phyloP scores from a whole-genome alignment of 1,284 basidiomycete genomes.

The Cryptococcus depauperatus region DNA sequence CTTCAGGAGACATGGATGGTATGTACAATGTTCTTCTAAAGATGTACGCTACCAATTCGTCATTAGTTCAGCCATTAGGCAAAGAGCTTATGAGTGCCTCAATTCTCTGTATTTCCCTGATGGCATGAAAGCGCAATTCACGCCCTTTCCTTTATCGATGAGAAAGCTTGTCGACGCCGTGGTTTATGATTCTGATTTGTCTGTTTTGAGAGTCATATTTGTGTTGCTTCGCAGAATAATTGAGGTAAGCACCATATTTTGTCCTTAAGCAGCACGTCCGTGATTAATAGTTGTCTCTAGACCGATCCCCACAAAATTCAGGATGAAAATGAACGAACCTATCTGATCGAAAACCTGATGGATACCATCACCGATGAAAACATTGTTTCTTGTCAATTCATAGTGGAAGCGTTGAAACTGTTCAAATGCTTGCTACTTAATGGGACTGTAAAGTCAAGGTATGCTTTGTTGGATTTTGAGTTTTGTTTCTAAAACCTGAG shows the following conservation, averaged over 20 bases:
- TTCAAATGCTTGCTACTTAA: too few relatives aligned
- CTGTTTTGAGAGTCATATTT: constrained; percentile 9
- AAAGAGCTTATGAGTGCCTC: constrained; percentile 26
- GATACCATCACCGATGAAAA: too few relatives aligned
- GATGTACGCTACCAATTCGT: not conserved
- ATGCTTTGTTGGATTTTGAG: too few relatives aligned
- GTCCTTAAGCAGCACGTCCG: too few relatives aligned
- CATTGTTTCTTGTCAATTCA: too few relatives aligned
- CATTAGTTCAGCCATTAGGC: constrained; percentile 24
- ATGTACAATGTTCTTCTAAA: constrained; percentile 4
- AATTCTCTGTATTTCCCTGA: constrained; percentile 11
- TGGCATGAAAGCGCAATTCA: constrained; percentile 1
- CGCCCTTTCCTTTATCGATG: constrained; percentile 24
- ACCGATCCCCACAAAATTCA: too few relatives aligned
- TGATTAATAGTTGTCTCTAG: too few relatives aligned
- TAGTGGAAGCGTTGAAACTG: too few relatives aligned
- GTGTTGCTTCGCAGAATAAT: not conserved
- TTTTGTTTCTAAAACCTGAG: too few relatives aligned
- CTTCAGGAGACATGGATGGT: constrained; percentile 30
- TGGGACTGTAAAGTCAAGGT: too few relatives aligned
- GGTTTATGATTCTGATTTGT: constrained; percentile 15
- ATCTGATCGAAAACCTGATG: too few relatives aligned
- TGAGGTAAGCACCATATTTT: not conserved
- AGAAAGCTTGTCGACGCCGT: constrained; percentile 22
- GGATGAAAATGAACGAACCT: too few relatives aligned